A percentile compares a stretch with the other conserved stretches of the same genome.
Conservation (phyloP, 2,329 filamentous ascomycete species). For the Aphanocladium album region DNA sequence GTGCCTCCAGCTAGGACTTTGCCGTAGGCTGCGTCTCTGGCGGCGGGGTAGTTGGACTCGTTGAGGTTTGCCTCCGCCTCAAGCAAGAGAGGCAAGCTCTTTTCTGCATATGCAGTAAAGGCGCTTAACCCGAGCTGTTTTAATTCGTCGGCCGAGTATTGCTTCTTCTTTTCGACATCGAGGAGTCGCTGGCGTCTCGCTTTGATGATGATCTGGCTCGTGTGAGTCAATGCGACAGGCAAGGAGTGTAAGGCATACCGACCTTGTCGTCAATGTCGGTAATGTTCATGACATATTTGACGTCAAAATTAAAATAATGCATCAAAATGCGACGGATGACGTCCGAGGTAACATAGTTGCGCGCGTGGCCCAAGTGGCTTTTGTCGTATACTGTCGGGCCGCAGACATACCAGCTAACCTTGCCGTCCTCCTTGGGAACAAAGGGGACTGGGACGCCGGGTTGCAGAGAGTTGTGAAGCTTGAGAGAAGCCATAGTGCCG, state of each 20-base stretch:
- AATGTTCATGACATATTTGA: constrained; percentile 90
- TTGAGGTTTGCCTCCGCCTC: constrained; percentile 39
- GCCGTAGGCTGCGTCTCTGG: constrained; percentile 49
- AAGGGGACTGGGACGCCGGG: constrained; percentile 69
- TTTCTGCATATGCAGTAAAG: constrained; percentile 51
- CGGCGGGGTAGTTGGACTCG: constrained; percentile 44
- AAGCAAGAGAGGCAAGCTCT: constrained; percentile 49
- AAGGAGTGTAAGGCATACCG: constrained; percentile 13
- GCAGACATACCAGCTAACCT: constrained; percentile 83
- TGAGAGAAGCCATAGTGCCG: constrained; percentile 52
- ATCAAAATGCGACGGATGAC: constrained; percentile 77
- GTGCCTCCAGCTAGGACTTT: constrained; percentile 51
- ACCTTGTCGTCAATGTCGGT: constrained; percentile 79
- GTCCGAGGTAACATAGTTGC: constrained; percentile 88
- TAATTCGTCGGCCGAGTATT: constrained; percentile 42
- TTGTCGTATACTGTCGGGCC: constrained; percentile 84
- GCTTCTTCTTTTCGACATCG: constrained; percentile 71
- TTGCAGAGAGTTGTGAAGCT: constrained; percentile 74
- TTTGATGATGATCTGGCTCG: constrained; percentile 49
- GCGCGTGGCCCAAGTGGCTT: constrained; percentile 74
- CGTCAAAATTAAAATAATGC: constrained; percentile 77
- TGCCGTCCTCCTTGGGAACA: constrained; percentile 63
- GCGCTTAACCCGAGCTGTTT: constrained; percentile 45
- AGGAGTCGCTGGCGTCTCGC: constrained; percentile 76
- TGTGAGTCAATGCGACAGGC: not conserved